Conservation (phyloP, 805 yeast species). For the Hanseniaspora opuntiae region DNA sequence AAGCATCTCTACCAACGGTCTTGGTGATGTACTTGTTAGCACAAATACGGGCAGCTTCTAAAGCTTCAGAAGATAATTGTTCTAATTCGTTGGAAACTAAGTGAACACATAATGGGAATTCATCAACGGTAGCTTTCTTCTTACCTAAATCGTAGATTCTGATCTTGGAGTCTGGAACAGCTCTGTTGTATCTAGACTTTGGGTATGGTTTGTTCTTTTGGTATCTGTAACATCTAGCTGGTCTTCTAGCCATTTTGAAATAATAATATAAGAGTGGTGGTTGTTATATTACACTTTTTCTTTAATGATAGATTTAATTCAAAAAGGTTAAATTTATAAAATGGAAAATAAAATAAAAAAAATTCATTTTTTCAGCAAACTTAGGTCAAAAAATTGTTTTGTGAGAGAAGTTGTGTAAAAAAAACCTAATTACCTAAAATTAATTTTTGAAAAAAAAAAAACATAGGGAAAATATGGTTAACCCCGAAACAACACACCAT, state of each 20-base stretch:
- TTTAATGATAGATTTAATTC: too few species aligned
- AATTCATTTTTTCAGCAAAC: too few species aligned
- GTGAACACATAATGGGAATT: slow-evolving; percentile 98
- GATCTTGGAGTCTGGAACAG: slow-evolving; percentile 99
- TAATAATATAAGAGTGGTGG: slow-evolving; percentile 12
- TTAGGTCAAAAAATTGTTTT: too few species aligned
- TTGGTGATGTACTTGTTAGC: slow-evolving; percentile 99
- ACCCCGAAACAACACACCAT: not conserved
- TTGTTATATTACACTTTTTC: not conserved
- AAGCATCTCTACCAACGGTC: slow-evolving; percentile 95
- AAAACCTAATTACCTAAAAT: too few species aligned
- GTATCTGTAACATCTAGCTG: slow-evolving; percentile 99
- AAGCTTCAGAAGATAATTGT: slow-evolving; percentile 98
- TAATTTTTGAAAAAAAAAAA: too few species aligned
- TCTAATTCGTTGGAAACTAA: slow-evolving; percentile 98
- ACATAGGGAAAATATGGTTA: too few species aligned
- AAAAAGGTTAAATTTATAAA: not conserved
- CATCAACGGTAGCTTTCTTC: slow-evolving; percentile 99
- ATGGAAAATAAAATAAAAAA: not conserved
- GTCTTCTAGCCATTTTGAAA: slow-evolving; percentile 98
- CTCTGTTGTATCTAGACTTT: slow-evolving; percentile 99
- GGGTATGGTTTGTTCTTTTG: slow-evolving; percentile 99
- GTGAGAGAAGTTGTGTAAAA: too few species aligned
- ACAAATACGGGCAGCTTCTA: slow-evolving; percentile 99
- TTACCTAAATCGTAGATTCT: slow-evolving; percentile 98